A percentile compares a stretch with the other conserved stretches of the same genome.
These are phyloP conservation scores for Eleusine coracana DNA, from an alignment of 176 grass and related monocot species.

Conservation along the genomic window DNA sequence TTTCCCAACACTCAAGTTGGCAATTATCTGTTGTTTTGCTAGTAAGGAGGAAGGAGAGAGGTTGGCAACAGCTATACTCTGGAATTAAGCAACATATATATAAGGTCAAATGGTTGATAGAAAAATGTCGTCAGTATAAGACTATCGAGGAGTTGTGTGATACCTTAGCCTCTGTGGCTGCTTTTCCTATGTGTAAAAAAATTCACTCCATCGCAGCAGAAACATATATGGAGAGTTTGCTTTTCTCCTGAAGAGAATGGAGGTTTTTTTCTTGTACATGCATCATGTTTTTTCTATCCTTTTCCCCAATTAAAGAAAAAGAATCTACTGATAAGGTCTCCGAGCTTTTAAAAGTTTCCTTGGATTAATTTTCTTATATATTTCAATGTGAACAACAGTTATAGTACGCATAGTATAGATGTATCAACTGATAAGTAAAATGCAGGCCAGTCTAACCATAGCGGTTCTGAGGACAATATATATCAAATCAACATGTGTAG, in stretches of 20 bases:
- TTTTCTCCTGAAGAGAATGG: not conserved
- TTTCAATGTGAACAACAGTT: too few relatives aligned
- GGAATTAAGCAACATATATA: slow-evolving; percentile 30
- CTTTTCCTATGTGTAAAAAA: not conserved
- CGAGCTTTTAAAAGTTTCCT: too few relatives aligned
- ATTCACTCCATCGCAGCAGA: not conserved
- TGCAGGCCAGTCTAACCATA: not conserved
- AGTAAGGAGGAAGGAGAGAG: not conserved
- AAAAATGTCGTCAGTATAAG: too few relatives aligned
- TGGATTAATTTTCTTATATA: too few relatives aligned
- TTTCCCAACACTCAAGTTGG: slow-evolving; percentile 19
- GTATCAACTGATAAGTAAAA: too few relatives aligned
- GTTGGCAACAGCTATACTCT: slow-evolving; percentile 11
- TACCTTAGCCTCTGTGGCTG: not conserved
- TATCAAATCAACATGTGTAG: not conserved
- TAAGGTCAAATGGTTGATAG: not conserved
- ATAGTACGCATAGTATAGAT: too few relatives aligned
- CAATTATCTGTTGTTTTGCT: slow-evolving; percentile 15
- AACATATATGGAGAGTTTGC: too few relatives aligned
- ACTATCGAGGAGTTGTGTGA: not conserved
- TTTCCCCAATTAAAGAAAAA: not conserved
- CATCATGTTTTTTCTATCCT: not conserved
- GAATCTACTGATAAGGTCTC: too few relatives aligned
- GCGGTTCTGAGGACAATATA: too few relatives aligned
- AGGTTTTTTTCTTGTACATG: not conserved